Evolutionary conservation across 2,329 filamentous ascomycete genomes (phyloP).

Genomic region (Ceratocystis harringtonii): DNA sequence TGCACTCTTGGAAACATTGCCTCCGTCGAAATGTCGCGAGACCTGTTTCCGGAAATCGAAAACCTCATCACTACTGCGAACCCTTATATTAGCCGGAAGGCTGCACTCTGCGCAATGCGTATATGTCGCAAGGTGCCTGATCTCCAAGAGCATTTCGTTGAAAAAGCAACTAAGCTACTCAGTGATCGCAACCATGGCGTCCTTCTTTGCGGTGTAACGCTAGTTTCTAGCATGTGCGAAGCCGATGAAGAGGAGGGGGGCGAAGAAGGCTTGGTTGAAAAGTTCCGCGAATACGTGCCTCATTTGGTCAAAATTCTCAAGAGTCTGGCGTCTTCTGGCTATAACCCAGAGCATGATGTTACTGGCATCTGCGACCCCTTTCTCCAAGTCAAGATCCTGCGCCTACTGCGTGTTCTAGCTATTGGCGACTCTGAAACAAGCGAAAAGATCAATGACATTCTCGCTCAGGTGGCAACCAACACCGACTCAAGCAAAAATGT

Average conservation of each 20-base stretch:
- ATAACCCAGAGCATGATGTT: constrained; percentile 94
- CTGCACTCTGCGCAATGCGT: constrained; percentile 95
- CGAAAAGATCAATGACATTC: constrained; percentile 96
- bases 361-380: constrained; percentile 97
- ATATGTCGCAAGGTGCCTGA: constrained; percentile 98
- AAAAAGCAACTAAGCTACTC: constrained; percentile 77
- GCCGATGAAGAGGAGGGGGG: constrained; percentile 83
- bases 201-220: constrained; percentile 74
- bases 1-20: constrained; percentile 97
- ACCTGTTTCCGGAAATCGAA: constrained; percentile 93
- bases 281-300: constrained; percentile 76
- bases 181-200: constrained; percentile 94
- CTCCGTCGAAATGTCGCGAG: constrained; percentile 94
- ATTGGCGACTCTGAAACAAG: constrained; percentile 76
- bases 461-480: constrained; percentile 94
- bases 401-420: constrained; percentile 70
- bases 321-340: constrained; percentile 82
- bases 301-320: constrained; percentile 82
- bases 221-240: constrained; percentile 86
- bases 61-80: constrained; percentile 81
- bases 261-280: constrained; percentile 79
- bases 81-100: constrained; percentile 95
- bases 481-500: constrained; percentile 98
- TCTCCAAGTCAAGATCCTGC: constrained; percentile 88
- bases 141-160: constrained; percentile 89